Evolutionary conservation across 163 green algal species (phyloP), one percentile per base, ranked within the genome.

Genomic region (Chlorella variabilis): DNA sequence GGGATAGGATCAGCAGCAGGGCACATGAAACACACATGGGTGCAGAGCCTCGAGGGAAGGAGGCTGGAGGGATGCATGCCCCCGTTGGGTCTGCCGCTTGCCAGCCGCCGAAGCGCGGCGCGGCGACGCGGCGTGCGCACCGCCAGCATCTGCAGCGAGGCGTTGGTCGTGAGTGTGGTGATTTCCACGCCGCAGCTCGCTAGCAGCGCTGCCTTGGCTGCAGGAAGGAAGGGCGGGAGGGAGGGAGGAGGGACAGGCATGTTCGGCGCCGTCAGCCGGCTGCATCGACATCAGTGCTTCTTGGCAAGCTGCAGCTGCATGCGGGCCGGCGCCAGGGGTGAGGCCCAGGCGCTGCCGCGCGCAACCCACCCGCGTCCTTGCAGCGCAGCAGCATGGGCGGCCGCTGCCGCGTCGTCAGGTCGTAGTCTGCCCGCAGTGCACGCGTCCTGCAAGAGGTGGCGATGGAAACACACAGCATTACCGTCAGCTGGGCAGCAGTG

Each of bases 91-190:
- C n/a, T n/a, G n/a, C n/a, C n/a, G n/a, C n/a, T n/a, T n/a, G n/a
- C n/a, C n/a, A n/a, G n/a, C 18, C 21, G 7, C 1, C 2, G 65
- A 38, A 42, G 3, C 4, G 29, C 11, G 61, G 17, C 11, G 31
- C 15, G 65, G 38, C 7, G n/a, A 38, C 41, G 39, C 21, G 36
- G 31, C 21, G 66, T 9, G 21, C 69, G 5, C 76, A 78, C 78
- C 29, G 27, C 73, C 65, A 98, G 83, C 75, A 98, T 78, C 61
- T 83, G 29, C n/a, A 93, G 78, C n/a, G 88, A 87, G 36, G 69
- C 87, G 49, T 78, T 90, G 49, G 54, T 81, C 17, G 85, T 89
- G n/a, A 98, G 84, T 8, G 92, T 94, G 3, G 83, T 83, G 29
- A 98, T 83, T 59, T 95, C 91, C 23, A 36, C 38, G 23, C 71